These are phyloP conservation scores for Gliomastix tumulicola DNA, from an alignment of 2,329 filamentous ascomycete genomes.

Conservation along the genomic window DNA sequence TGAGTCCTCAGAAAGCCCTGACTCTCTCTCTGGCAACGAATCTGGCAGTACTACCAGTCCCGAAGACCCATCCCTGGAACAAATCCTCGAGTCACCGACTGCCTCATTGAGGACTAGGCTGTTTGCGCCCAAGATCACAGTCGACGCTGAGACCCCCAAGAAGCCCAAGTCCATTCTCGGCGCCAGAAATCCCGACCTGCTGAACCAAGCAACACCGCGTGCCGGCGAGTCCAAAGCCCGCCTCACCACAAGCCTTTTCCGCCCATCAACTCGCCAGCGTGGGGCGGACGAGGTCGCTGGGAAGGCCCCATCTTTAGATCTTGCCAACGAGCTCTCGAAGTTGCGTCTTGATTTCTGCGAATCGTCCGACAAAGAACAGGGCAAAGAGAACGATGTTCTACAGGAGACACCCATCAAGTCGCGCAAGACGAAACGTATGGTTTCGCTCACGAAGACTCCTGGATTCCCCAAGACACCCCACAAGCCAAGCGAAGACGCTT, in stretches of 20 bases:
- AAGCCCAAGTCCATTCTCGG: neutral
- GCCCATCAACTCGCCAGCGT: too few species aligned
- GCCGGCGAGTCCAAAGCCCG: neutral
- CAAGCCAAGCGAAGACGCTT: constrained; percentile 44
- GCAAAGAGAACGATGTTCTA: constrained; percentile 5
- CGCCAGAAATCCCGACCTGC: neutral
- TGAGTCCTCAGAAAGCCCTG: too few species aligned
- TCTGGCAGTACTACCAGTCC: too few species aligned
- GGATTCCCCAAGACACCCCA: constrained; percentile 47
- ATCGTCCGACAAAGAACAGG: constrained; percentile 14
- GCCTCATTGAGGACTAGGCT: too few species aligned
- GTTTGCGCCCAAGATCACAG: neutral
- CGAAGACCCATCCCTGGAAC: neutral
- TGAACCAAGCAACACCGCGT: neutral
- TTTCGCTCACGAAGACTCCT: constrained; percentile 20
- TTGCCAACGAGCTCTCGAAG: constrained; percentile 14
- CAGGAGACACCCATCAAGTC: constrained; percentile 3
- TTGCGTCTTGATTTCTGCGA: constrained; percentile 13
- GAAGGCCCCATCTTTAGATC: constrained; percentile 7
- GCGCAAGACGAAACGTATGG: constrained; percentile 10
- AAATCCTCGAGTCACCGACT: neutral
- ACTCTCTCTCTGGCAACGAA: neutral
- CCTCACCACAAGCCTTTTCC: neutral
- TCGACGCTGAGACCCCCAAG: neutral
- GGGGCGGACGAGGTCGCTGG: too few species aligned